phyloP scores from a whole-genome alignment of 495 filamentous ascomycete genomes.

The Xylaria cubensis region DNA sequence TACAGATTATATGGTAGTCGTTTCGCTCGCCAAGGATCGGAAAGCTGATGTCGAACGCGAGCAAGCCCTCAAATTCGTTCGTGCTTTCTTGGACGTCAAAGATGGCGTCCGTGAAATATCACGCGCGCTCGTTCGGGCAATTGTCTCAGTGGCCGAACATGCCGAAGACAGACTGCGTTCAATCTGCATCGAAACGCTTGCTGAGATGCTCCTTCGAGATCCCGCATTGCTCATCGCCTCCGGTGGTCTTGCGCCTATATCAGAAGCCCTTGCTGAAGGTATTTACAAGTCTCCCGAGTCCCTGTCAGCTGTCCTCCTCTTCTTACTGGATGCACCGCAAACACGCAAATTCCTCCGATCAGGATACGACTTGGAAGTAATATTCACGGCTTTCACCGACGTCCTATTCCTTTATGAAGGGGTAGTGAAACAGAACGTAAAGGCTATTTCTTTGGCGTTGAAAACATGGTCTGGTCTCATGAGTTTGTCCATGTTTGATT shows the following conservation, averaged over 20 bases:
- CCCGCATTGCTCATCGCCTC: constrained; percentile 78
- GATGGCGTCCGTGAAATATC: constrained; percentile 90
- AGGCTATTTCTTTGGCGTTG: constrained; percentile 83
- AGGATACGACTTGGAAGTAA: constrained; percentile 78
- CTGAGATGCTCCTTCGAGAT: constrained; percentile 87
- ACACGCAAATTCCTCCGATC: constrained; percentile 79
- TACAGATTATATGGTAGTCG: constrained; percentile 90
- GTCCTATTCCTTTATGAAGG: constrained; percentile 74
- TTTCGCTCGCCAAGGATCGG: constrained; percentile 90
- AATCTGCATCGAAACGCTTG: constrained; percentile 90
- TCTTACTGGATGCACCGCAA: constrained; percentile 83
- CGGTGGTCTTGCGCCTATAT: constrained; percentile 80
- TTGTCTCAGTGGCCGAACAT: constrained; percentile 90
- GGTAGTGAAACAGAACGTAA: constrained; percentile 81
- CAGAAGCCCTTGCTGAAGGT: constrained; percentile 87
- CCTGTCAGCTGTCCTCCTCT: constrained; percentile 81
- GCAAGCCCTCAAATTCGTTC: constrained; percentile 94
- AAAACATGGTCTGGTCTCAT: constrained; percentile 94
- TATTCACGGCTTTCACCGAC: constrained; percentile 90
- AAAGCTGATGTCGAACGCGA: constrained; percentile 96
- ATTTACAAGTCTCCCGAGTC: constrained; percentile 91
- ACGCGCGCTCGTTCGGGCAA: constrained; percentile 80
- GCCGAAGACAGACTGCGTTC: constrained; percentile 78
- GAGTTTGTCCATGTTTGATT: constrained; percentile 82
- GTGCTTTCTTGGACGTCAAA: constrained; percentile 95